Evolutionary conservation across 495 filamentous ascomycete species (phyloP), one percentile per base, ranked within the genome.

Genomic region (Pyronema domesticum): DNA sequence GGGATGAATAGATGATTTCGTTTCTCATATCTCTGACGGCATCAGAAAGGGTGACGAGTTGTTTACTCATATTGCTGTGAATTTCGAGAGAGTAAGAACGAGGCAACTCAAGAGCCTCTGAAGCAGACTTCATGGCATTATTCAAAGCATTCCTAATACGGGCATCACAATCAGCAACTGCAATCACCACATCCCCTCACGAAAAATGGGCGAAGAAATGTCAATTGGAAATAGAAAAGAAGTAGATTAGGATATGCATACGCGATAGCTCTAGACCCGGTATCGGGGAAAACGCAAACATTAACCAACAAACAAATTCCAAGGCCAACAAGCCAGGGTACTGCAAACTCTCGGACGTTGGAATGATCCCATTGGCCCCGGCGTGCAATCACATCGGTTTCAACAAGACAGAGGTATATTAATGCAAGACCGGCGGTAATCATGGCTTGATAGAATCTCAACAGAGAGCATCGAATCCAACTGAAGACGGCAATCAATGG

Each of bases 251-350:
- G 30, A 11, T 18, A 49, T 34, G 17, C 62, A 57, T 63, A 70
- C 68, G 73, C 72, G 23, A 79, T 57, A 45, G 70, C 65, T 47
- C 73, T 70, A 19, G 76, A 70, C 14, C 76, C 76, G 49, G 73
- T 71, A 62, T 76, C 76, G 9, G 76, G 76, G 53, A 70, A 69
- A 17, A 79, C 59, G 11, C 62, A 46, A 14, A 65, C 58, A 58
- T 72, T 72, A 37, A 78, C 60, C 14, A 72, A 44, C 15, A 78
- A 61, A 56, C 69, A 69, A 44, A 79, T 65, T 5, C 65, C 72
- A 56, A 79, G 73, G 5, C 76, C 76, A 18, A 76, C 57, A 11
- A 73, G 57, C 75, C 75, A 79, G n/a, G 76, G 76, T 39, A 78
- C 65, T 1, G 70, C 76, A 62, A 77, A 79, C 49, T 69, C 64